Percentiles rank a stretch among this genome's conserved stretches.
These are phyloP conservation scores for Schizophyllum commune DNA, from an alignment of 1,284 basidiomycete species.

Conservation along the genomic window DNA sequence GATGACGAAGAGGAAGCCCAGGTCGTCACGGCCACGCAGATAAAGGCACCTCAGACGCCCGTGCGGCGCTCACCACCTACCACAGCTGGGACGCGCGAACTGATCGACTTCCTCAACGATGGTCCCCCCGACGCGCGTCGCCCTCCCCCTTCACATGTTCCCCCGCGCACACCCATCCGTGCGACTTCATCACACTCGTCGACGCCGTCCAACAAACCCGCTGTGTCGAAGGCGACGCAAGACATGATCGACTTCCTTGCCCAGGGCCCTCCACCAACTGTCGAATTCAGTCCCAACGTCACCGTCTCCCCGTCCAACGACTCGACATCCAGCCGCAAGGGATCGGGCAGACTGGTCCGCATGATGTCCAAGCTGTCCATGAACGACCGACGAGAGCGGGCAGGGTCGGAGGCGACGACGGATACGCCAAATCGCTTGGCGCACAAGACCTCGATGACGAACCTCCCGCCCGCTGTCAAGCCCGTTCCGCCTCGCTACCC, in stretches of 20 bases:
- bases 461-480: constrained; percentile 42
- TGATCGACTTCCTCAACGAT: constrained; percentile 61
- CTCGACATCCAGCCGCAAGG: constrained; percentile 34
- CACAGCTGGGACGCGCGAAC: constrained; percentile 40
- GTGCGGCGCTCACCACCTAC: constrained; percentile 6
- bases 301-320: background rate
- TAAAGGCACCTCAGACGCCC: constrained; percentile 9
- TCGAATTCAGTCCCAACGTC: constrained; percentile 3
- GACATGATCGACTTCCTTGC: constrained; percentile 24
- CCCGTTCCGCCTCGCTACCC: constrained; percentile 49
- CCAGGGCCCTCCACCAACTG: constrained; percentile 23
- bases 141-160: background rate
- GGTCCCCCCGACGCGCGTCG: constrained; percentile 40
- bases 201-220: constrained; percentile 8
- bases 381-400: background rate
- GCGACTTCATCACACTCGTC: background rate
- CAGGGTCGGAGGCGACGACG: constrained; percentile 9
- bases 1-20: constrained; percentile 28
- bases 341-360: constrained; percentile 54
- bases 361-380: constrained; percentile 73
- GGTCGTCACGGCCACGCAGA: constrained; percentile 19
- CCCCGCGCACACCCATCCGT: constrained; percentile 2
- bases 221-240: constrained; percentile 14
- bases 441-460: constrained; percentile 29
- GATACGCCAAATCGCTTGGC: constrained; percentile 9